A percentile compares a stretch with the other conserved stretches of the same genome.
phyloP scores from a whole-genome alignment of 139 green algal species.

The Ettlia oleoabundans region DNA sequence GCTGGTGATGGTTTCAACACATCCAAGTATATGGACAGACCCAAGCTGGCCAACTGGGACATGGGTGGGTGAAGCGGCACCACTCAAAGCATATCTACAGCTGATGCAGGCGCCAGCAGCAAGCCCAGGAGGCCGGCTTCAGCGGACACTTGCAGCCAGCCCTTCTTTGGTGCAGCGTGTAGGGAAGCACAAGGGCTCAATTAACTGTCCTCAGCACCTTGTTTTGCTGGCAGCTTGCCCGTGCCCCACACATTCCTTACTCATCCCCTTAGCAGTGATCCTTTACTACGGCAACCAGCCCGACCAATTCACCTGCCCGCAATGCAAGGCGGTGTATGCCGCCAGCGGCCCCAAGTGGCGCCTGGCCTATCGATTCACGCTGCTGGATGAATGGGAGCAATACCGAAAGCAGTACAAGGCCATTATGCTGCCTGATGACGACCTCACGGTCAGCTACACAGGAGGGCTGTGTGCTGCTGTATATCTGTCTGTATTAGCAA shows the following conservation, averaged over 20 bases:
- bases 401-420: not conserved
- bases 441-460: not conserved
- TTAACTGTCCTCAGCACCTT: too few relatives aligned
- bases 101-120: too few relatives aligned
- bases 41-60: slow-evolving; percentile 2
- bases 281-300: slow-evolving; percentile 28
- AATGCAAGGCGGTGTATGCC: slow-evolving; percentile 13
- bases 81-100: not conserved
- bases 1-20: slow-evolving; percentile 17
- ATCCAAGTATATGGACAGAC: not conserved
- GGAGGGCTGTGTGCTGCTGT: not conserved
- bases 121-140: too few relatives aligned
- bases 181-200: too few relatives aligned
- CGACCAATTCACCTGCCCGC: slow-evolving; percentile 6
- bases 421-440: slow-evolving; percentile 16
- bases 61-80: not conserved
- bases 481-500: not conserved
- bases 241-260: not conserved
- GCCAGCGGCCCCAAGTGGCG: slow-evolving; percentile 35
- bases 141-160: too few relatives aligned
- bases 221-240: not conserved
- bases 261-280: not conserved
- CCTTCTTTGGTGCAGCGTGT: too few relatives aligned
- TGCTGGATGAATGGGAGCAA: slow-evolving; percentile 29
- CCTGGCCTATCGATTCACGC: slow-evolving; percentile 25